Base-by-base conservation (phyloP, 2,329 filamentous ascomycete species). In the Penicillium sumatraense region DNA sequence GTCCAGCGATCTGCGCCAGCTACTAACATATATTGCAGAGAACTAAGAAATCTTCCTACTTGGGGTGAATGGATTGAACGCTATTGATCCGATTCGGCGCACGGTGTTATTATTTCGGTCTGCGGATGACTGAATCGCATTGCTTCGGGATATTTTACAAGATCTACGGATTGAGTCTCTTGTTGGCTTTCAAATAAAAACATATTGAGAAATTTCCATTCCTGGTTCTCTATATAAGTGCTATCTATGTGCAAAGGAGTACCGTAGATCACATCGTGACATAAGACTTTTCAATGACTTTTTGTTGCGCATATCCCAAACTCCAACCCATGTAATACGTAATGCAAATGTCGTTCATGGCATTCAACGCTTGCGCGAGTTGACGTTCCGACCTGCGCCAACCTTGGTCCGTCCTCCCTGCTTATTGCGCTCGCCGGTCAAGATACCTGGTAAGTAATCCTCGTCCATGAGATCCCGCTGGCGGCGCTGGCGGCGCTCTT, bases 401-500 rank as follows among this genome's bases (percentile, higher is more conserved):
- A 98, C 86, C 69, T 86, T 89, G 56, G 90, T 85, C 74, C 85
- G 88, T 0, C 89, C 89, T 2, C 85, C 83, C 4, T 76, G 77
- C 42, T 83, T 84, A 7, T 79, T 82, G 62, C 93, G 81, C 67
- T 93, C 86, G 0, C 95, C 95, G 1, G 86, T 95, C 68, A 99
- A 71, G 45, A 99, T 90, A 29, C 86, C 82, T 0, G 95, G 95
- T 60, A 98, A 75, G 72, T 93, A 96, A 75, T 99, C 93, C 70
- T 96, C 88, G 70, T 98, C 93, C 93, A 98, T 96, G 53, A 96
- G 77, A 75, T 96, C 91, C 69, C 86, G 87, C 71, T 90, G 86
- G 68, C 87, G 88, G 50, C 79, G 80, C 41, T 67, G 67, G 36
- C 69, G 67, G 65, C 89, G 85, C 65, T 83, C 84, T 70, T 89